Evolutionary conservation across 495 filamentous ascomycete species (phyloP).

Genomic region (Penicillium parvum): DNA sequence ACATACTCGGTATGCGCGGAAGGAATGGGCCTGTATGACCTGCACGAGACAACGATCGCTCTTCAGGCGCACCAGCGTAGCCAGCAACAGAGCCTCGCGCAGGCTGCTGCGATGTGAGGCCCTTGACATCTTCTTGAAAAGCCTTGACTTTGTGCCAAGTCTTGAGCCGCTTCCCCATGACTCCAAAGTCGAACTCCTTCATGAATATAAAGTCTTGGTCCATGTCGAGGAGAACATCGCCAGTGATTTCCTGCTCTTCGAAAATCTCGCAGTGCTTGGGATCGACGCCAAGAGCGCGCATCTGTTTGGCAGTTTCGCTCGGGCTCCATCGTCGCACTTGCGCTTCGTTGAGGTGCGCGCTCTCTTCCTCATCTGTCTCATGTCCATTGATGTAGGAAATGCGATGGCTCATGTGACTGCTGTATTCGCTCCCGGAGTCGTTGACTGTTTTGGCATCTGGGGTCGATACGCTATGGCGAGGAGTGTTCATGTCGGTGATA

Average conservation of each 20-base stretch:
- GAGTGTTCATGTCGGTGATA: conserved; percentile 86
- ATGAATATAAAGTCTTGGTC: conserved; percentile 88
- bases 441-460: conserved; percentile 56
- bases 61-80: conserved; percentile 33
- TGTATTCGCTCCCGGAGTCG: conserved; percentile 88
- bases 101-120: conserved; percentile 16
- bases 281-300: conserved; percentile 78
- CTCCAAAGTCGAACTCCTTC: conserved; percentile 92
- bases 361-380: conserved; percentile 73
- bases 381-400: conserved; percentile 87
- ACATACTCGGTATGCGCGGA: conserved; percentile 57
- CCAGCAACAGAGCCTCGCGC: conserved; percentile 28
- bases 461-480: conserved; percentile 53
- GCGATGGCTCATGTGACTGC: conserved; percentile 68
- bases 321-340: conserved; percentile 74
- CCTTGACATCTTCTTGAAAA: conserved; percentile 77
- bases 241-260: conserved; percentile 90
- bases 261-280: conserved; percentile 87
- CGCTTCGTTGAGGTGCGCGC: conserved; percentile 49
- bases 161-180: conserved; percentile 79
- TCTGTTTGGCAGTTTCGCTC: conserved; percentile 74
- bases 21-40: conserved; percentile 46
- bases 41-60: conserved; percentile 36
- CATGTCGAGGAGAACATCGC: conserved; percentile 91
- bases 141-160: conserved; percentile 94